Conservation (phyloP, 805 yeast species). For the Pichia eremophila region DNA sequence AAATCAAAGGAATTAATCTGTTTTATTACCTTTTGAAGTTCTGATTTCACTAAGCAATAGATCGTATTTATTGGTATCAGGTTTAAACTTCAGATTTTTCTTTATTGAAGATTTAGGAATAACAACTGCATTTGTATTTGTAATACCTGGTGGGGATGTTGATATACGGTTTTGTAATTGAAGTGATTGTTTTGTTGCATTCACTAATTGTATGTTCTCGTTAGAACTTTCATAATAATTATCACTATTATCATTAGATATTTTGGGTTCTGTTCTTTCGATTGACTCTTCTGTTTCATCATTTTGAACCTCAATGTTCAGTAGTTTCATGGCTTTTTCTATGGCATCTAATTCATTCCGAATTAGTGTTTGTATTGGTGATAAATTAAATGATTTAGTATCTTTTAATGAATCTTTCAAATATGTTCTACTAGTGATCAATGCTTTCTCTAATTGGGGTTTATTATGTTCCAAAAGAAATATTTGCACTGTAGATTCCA, state of each 20-base stretch:
- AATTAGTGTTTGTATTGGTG: constrained; percentile 12
- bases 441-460: constrained; percentile 10
- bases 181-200: constrained; percentile 1
- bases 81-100: background rate
- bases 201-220: background rate
- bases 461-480: constrained; percentile 12
- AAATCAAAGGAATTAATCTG: constrained; percentile 12
- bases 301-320: constrained; percentile 10
- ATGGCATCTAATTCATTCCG: constrained; percentile 20
- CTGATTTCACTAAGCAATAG: constrained; percentile 9
- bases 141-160: constrained; percentile 1
- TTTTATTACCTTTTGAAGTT: constrained; percentile 22
- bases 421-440: constrained; percentile 7
- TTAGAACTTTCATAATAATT: background rate
- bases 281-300: background rate
- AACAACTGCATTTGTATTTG: background rate
- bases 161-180: background rate
- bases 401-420: constrained; percentile 11
- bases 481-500: constrained; percentile 17
- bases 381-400: constrained; percentile 9
- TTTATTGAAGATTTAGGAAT: background rate
- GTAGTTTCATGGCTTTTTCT: constrained; percentile 15
- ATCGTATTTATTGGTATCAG: constrained; percentile 2
- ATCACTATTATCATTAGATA: constrained; percentile 4
- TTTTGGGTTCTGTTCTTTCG: background rate